A percentile compares a stretch with the other conserved stretches of the same genome.
These are phyloP conservation scores for Citrus glauca DNA, from an alignment of 345 rosid species.

Conservation along the genomic window DNA sequence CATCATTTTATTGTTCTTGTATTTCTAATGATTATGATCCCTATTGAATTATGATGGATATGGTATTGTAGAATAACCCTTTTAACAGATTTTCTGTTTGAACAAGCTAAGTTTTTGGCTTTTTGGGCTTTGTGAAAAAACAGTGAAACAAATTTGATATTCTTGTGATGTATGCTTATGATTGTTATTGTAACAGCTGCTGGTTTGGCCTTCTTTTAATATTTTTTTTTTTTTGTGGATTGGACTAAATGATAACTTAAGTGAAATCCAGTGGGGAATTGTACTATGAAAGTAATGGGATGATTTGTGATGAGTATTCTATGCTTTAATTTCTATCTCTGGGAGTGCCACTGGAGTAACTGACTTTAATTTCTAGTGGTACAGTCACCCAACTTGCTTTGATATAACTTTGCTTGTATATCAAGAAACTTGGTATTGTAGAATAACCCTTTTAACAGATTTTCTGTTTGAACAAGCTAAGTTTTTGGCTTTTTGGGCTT, in stretches of 20 bases:
- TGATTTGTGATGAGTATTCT: not conserved
- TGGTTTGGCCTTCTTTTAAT: not conserved
- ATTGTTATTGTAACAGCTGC: not conserved
- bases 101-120: not conserved
- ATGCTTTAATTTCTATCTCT: not conserved
- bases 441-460: not conserved
- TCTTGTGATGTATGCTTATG: not conserved
- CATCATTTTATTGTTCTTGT: no score
- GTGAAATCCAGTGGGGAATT: not conserved
- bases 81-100: not conserved
- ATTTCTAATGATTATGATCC: no score
- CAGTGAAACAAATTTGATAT: not conserved
- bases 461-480: not conserved
- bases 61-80: not conserved
- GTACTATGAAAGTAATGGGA: not conserved
- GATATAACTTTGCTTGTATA: not conserved
- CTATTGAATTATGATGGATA: no score
- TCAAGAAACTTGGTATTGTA: no score
- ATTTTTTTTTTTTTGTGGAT: not conserved
- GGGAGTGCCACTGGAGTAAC: not conserved
- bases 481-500: not conserved
- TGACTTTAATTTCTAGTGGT: not conserved
- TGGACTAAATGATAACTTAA: not conserved
- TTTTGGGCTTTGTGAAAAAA: not conserved
- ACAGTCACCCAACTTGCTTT: not conserved